phyloP scores from a whole-genome alignment of 78 protist genomes.

The Isochrysis galbana region DNA sequence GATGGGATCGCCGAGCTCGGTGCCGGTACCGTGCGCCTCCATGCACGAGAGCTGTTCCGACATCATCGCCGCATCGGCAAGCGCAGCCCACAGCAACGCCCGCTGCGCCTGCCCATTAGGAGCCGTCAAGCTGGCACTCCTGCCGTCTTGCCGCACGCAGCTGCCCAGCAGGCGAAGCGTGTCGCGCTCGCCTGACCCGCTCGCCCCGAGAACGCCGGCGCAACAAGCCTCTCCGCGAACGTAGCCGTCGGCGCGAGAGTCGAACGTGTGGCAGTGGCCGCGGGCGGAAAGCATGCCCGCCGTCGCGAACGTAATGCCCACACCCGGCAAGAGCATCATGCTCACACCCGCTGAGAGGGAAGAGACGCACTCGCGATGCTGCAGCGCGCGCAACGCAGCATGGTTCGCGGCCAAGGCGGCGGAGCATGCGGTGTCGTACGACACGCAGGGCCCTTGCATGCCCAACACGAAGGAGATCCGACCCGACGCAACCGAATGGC shows the following conservation, averaged over 20 bases:
- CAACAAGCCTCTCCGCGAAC: background rate
- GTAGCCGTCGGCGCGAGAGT: background rate
- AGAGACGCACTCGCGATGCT: background rate
- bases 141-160: conserved; percentile 61
- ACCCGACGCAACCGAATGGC: background rate
- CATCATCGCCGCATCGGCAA: conserved; percentile 12
- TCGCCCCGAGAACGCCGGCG: background rate
- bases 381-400: background rate
- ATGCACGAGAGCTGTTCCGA: conserved; percentile 35
- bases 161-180: background rate
- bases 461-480: conserved; percentile 75
- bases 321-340: background rate
- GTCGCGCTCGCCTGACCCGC: background rate
- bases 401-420: background rate
- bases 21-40: conserved; percentile 32
- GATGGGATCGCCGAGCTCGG: conserved; percentile 70
- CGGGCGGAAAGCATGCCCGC: background rate
- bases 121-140: conserved; percentile 52
- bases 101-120: conserved; percentile 69
- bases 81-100: conserved; percentile 52
- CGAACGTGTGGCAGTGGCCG: background rate
- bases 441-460: conserved; percentile 74
- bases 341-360: background rate
- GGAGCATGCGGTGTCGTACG: conserved; percentile 63
- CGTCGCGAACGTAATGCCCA: background rate